Percentiles rank a stretch among this genome's conserved stretches.
phyloP scores from a whole-genome alignment of 2,329 filamentous ascomycete genomes.

The Talaromyces sp. region DNA sequence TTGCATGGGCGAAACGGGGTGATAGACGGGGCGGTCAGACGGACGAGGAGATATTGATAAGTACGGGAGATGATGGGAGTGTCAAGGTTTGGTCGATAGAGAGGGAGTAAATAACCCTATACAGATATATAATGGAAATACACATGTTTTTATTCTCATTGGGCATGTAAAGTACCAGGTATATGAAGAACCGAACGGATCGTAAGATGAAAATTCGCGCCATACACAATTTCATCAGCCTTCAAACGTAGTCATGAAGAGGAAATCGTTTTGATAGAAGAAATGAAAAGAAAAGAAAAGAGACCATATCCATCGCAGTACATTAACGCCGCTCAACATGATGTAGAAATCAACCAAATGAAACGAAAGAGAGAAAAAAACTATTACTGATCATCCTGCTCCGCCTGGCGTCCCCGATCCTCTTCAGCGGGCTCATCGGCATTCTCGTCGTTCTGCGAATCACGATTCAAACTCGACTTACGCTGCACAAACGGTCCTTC shows the following conservation, averaged over 20 bases:
- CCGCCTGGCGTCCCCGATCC: slow-evolving; percentile 1
- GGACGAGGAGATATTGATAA: slow-evolving; percentile 79
- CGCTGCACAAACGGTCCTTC: slow-evolving; percentile 76
- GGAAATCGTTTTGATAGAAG: background rate
- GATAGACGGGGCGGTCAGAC: slow-evolving; percentile 52
- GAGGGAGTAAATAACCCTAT: slow-evolving; percentile 10
- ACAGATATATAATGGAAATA: background rate
- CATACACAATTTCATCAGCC: background rate
- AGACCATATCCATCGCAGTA: slow-evolving; percentile 13
- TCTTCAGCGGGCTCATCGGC: background rate
- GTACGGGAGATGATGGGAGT: slow-evolving; percentile 86
- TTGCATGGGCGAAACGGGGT: slow-evolving; percentile 77
- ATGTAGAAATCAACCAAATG: slow-evolving; percentile 12
- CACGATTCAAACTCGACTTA: slow-evolving; percentile 62
- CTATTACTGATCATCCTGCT: background rate
- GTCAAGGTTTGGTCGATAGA: slow-evolving; percentile 74
- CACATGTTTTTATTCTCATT: background rate
- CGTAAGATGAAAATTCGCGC: background rate
- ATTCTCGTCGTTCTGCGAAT: background rate
- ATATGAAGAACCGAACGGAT: background rate
- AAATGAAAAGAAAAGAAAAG: background rate
- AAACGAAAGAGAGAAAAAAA: background rate
- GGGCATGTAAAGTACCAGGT: background rate
- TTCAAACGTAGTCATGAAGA: background rate
- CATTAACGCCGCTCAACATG: slow-evolving; percentile 10